Conservation (phyloP, 176 grass and related monocot genomes). For the Lolium perenne region DNA sequence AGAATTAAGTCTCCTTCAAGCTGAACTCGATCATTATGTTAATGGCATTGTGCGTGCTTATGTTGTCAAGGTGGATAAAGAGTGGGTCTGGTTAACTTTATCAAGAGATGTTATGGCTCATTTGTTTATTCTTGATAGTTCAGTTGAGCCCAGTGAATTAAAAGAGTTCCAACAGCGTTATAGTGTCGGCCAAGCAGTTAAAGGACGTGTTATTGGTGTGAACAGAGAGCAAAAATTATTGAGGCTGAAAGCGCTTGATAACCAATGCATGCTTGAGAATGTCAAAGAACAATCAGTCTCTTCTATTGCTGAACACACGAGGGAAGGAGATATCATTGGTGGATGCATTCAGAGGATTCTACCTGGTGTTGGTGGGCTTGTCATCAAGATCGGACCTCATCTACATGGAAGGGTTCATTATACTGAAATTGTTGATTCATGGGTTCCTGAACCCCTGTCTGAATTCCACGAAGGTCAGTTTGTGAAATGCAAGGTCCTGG, state of each 20-base stretch:
- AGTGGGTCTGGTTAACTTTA: slow-evolving; percentile 88
- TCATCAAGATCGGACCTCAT: slow-evolving; percentile 92
- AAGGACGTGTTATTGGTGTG: slow-evolving; percentile 62
- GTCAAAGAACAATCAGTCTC: slow-evolving; percentile 41
- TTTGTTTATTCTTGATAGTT: slow-evolving; percentile 94
- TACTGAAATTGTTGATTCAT: slow-evolving; percentile 85
- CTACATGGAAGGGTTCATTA: slow-evolving; percentile 94
- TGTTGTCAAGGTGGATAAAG: slow-evolving; percentile 82
- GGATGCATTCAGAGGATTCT: slow-evolving; percentile 89
- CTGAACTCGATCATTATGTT: slow-evolving; percentile 51
- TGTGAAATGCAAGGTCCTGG: slow-evolving; percentile 89
- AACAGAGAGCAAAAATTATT: slow-evolving; percentile 82
- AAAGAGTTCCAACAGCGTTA: slow-evolving; percentile 75
- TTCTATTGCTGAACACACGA: slow-evolving; percentile 54
- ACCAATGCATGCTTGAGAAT: slow-evolving; percentile 27
- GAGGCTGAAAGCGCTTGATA: slow-evolving; percentile 59
- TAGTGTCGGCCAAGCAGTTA: slow-evolving; percentile 69
- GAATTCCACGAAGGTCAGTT: slow-evolving; percentile 85
- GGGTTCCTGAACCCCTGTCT: slow-evolving; percentile 70
- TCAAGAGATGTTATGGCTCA: slow-evolving; percentile 82
- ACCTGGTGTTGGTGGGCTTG: slow-evolving; percentile 81
- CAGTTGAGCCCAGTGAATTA: slow-evolving; percentile 69
- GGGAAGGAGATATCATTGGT: slow-evolving; percentile 79
- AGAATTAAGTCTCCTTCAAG: slow-evolving; percentile 34
- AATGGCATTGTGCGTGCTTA: slow-evolving; percentile 62